Conservation (phyloP, 192 early-diverging fungal species). For the Neocallimastix lanati region DNA sequence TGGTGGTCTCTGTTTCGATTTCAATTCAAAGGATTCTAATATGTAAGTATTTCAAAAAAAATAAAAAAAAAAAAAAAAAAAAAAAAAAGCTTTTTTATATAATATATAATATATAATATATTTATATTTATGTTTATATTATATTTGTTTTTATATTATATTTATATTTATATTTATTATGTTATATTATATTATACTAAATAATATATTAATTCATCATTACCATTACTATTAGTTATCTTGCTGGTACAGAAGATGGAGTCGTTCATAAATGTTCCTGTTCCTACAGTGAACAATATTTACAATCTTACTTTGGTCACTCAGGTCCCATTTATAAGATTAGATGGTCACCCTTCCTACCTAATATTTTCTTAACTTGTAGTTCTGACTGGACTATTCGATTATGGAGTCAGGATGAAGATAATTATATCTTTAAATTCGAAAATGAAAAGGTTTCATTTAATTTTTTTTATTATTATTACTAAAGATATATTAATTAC, state of each 20-base stretch:
- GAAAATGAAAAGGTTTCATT: slow-evolving; percentile 35
- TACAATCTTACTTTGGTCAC: slow-evolving; percentile 28
- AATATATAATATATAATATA: no score
- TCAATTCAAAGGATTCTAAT: slow-evolving; percentile 33
- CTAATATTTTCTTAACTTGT: slow-evolving; percentile 22
- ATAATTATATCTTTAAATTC: slow-evolving; percentile 28
- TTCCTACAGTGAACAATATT: slow-evolving; percentile 44
- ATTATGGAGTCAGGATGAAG: slow-evolving; percentile 30
- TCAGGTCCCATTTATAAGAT: slow-evolving; percentile 34
- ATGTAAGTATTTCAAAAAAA: no score
- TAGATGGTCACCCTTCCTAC: slow-evolving; percentile 32
- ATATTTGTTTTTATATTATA: no score
- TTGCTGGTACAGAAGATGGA: slow-evolving; percentile 39
- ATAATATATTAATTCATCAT: no score
- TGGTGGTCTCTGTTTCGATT: slow-evolving; percentile 40
- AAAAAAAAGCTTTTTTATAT: no score
- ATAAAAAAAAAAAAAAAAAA: no score
- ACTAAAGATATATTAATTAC: no score
- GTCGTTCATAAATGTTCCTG: slow-evolving; percentile 34
- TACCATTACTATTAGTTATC: no score
- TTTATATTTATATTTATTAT: no score
- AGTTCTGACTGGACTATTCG: slow-evolving; percentile 34
- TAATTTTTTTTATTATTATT: no score
- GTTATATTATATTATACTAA: no score
- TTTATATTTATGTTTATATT: no score